Evolutionary conservation across 2,329 filamentous ascomycete genomes (phyloP).

Genomic region (Thelonectria rubi): DNA sequence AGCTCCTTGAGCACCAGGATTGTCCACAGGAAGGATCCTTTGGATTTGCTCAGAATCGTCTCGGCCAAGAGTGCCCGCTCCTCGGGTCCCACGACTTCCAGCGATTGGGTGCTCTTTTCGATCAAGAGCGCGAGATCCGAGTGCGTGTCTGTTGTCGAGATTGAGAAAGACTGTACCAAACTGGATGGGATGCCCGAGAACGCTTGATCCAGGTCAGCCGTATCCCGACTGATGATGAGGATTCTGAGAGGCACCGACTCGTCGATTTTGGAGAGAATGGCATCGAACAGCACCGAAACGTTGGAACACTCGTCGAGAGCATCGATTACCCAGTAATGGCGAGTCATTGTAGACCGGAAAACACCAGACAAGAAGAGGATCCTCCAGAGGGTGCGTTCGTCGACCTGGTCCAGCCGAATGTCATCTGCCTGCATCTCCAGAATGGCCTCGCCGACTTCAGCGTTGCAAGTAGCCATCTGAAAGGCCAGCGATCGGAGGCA

Average conservation of each 20-base stretch:
- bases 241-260: conserved; percentile 34
- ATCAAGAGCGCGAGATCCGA: conserved; percentile 29
- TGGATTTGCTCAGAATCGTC: conserved; percentile 48
- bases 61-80: conserved; percentile 35
- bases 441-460: conserved; percentile 35
- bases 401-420: conserved; percentile 45
- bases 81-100: conserved; percentile 24
- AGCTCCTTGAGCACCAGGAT: conserved; percentile 47
- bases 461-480: conserved; percentile 40
- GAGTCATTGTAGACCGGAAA: conserved; percentile 16
- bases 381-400: conserved; percentile 40
- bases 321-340: conserved; percentile 46
- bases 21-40: conserved; percentile 50
- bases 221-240: conserved; percentile 44
- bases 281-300: conserved; percentile 38
- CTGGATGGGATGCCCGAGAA: conserved; percentile 22
- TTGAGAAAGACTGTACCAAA: conserved; percentile 17
- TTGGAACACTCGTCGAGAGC: conserved; percentile 31
- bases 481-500: conserved; percentile 45
- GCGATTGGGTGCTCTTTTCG: conserved; percentile 10
- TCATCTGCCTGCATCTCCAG: conserved; percentile 39
- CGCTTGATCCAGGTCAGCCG: conserved; percentile 29
- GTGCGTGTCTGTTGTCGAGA: conserved; percentile 29
- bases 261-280: conserved; percentile 41
- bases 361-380: conserved; percentile 33